phyloP scores from a whole-genome alignment of 2,329 filamentous ascomycete genomes.

The Acephala macrosclerotiorum region DNA sequence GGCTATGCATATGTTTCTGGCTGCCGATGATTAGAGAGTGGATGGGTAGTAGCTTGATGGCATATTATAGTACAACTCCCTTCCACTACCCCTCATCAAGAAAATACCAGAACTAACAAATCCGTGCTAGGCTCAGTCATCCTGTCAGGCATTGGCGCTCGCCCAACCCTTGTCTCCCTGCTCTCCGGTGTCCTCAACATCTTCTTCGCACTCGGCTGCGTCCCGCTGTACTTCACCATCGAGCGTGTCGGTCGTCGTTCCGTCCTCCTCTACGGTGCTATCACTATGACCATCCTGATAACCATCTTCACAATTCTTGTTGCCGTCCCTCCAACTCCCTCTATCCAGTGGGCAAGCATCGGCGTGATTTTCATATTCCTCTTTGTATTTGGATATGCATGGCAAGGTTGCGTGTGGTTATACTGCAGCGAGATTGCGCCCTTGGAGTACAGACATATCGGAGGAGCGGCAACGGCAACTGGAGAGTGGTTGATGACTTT shows the following conservation, averaged over 20 bases:
- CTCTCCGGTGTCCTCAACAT: constrained; percentile 41
- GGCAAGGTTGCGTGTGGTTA: constrained; percentile 45
- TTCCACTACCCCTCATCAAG: background rate
- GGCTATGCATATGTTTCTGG: constrained; percentile 48
- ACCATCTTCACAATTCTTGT: constrained; percentile 23
- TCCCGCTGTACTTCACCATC: constrained; percentile 41
- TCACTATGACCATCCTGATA: constrained; percentile 16
- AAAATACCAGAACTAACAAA: constrained; percentile 44
- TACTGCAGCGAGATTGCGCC: constrained; percentile 47
- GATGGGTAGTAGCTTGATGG: constrained; percentile 22
- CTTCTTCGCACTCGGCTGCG: constrained; percentile 37
- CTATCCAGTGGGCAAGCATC: constrained; percentile 27
- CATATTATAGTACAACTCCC: background rate
- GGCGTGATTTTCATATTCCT: constrained; percentile 25
- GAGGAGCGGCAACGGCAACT: constrained; percentile 45
- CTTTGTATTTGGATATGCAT: constrained; percentile 32
- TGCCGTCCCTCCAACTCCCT: constrained; percentile 12
- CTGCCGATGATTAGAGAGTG: constrained; percentile 37
- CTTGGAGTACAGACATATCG: constrained; percentile 46
- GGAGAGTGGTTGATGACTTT: constrained; percentile 49
- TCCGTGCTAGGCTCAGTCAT: constrained; percentile 46
- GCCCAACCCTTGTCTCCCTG: constrained; percentile 39
- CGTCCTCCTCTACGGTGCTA: constrained; percentile 29
- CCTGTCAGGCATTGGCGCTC: constrained; percentile 41
- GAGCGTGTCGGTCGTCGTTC: constrained; percentile 44